Conservation (phyloP, 176 grass and related monocot genomes). For the Rhipidocladum racemiflorum region DNA sequence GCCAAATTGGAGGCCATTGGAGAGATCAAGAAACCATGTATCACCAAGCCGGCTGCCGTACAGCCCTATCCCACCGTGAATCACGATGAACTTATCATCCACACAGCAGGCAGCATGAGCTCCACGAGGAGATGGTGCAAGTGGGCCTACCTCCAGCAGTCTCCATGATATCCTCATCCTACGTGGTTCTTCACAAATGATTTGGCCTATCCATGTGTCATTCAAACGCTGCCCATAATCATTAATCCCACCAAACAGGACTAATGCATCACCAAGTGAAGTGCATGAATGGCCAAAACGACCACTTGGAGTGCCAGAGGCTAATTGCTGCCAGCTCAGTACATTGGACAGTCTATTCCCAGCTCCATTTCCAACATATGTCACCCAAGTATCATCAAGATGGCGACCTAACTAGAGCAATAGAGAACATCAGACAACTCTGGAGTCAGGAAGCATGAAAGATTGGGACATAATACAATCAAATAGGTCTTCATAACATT, state of each 20-base stretch:
- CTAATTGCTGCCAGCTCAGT: slow-evolving; percentile 72
- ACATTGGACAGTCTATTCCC: slow-evolving; percentile 45
- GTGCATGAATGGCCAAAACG: slow-evolving; percentile 92
- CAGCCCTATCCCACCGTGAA: slow-evolving; percentile 84
- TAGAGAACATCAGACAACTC: slow-evolving; percentile 31
- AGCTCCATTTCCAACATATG: slow-evolving; percentile 74
- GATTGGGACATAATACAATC: background rate
- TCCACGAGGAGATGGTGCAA: slow-evolving; percentile 67
- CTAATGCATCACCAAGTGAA: slow-evolving; percentile 44
- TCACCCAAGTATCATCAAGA: slow-evolving; percentile 92
- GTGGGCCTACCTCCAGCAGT: slow-evolving; percentile 55
- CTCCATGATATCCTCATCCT: slow-evolving; percentile 70
- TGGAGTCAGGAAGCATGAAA: background rate
- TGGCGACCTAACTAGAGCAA: slow-evolving; percentile 83
- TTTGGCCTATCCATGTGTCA: slow-evolving; percentile 81
- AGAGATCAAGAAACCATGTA: slow-evolving; percentile 92
- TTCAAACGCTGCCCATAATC: slow-evolving; percentile 72
- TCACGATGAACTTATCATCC: slow-evolving; percentile 59
- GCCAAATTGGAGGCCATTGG: slow-evolving; percentile 50
- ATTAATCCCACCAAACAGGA: slow-evolving; percentile 93
- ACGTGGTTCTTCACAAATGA: slow-evolving; percentile 47
- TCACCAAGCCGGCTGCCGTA: slow-evolving; percentile 68
- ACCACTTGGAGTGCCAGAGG: slow-evolving; percentile 73
- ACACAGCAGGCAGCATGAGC: slow-evolving; percentile 88
- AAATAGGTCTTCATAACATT: background rate